Evolutionary conservation across 2,329 filamentous ascomycete species (phyloP), one percentile per base, ranked within the genome.

Genomic region (Raffaelea ambrosiae): DNA sequence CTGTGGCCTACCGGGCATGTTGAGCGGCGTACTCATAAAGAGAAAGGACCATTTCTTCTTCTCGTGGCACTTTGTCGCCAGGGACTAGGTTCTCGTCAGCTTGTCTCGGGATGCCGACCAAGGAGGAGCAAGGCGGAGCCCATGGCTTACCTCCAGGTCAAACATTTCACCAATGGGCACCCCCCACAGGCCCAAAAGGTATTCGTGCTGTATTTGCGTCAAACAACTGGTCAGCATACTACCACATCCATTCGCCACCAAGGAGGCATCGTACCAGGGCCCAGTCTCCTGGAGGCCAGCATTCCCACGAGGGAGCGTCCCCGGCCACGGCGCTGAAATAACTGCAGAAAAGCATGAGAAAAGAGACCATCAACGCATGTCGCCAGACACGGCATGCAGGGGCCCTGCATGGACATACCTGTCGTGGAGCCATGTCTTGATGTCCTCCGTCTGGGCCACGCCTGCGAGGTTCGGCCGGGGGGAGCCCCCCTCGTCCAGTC

Each of bases 371-470:
- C n/a, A n/a, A n/a, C n/a, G n/a, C n/a, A n/a, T n/a, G n/a, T n/a
- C n/a, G n/a, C n/a, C n/a, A n/a, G n/a, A n/a, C n/a, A n/a, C n/a
- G n/a, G n/a, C n/a, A n/a, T n/a, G n/a, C n/a, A n/a, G n/a, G n/a
- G n/a, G n/a, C n/a, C n/a, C n/a, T n/a, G n/a, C n/a, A n/a, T n/a
- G n/a, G n/a, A n/a, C n/a, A n/a, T 82, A 80, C 53, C 73, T 76
- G 57, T 87, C 81, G 66, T 85, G 83, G 50, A 86, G 52, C 81
- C 83, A 88, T 44, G 77, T 73, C 9, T 78, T 66, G 5, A 81
- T 72, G 38, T 73, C 72, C 40, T 76, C 63, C 3, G 56, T 58
- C 0, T 71, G 73, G 10, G 56, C 48, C 45, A 69, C 55, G 49
- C 66, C 66, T 3, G 51, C 58, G 8, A 69, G 55, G 7, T 64